A percentile compares a stretch with the other conserved stretches of the same genome.
These are phyloP conservation scores for Aegilops speltoides DNA, from an alignment of 176 grass and related monocot species.

Conservation along the genomic window DNA sequence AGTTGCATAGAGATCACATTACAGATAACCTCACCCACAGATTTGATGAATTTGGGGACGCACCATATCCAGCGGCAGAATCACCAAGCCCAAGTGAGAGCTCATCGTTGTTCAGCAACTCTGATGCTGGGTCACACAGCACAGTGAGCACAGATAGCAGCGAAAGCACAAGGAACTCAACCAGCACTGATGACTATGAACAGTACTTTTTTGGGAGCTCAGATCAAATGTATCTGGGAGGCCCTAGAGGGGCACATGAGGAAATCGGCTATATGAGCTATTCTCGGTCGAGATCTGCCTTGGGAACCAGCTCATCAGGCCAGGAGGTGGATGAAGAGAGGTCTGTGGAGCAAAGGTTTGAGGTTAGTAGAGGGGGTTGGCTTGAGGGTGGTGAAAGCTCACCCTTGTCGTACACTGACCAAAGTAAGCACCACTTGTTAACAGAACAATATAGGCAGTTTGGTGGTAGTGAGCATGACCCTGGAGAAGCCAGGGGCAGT, in stretches of 20 bases:
- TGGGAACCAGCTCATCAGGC: constrained; percentile 47
- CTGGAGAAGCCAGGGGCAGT: constrained; percentile 36
- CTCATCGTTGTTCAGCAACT: constrained; percentile 84
- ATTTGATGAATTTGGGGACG: constrained; percentile 26
- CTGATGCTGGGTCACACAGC: constrained; percentile 58
- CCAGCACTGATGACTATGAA: constrained; percentile 69
- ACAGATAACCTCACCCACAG: constrained; percentile 13
- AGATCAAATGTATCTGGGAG: constrained; percentile 38
- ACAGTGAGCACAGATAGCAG: constrained; percentile 60
- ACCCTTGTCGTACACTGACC: constrained; percentile 53
- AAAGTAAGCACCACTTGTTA: constrained; percentile 50
- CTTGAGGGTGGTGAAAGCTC: constrained; percentile 17
- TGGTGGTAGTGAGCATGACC: constrained; percentile 53
- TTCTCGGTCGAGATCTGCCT: constrained; percentile 30
- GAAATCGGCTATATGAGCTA: constrained; percentile 5
- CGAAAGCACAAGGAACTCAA: constrained; percentile 74
- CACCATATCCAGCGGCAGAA: constrained; percentile 42
- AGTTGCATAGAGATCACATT: constrained; percentile 4
- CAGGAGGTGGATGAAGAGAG: constrained; percentile 24
- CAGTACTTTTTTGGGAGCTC: constrained; percentile 34
- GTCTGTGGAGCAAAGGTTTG: constrained; percentile 18
- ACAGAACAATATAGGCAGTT: constrained; percentile 53
- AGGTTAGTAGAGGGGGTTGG: constrained; percentile 11
- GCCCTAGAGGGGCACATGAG: constrained; percentile 8
- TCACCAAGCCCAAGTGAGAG: constrained; percentile 70